These are phyloP conservation scores for Amanita molliuscula DNA, from an alignment of 768 basidiomycete species.

Conservation along the genomic window DNA sequence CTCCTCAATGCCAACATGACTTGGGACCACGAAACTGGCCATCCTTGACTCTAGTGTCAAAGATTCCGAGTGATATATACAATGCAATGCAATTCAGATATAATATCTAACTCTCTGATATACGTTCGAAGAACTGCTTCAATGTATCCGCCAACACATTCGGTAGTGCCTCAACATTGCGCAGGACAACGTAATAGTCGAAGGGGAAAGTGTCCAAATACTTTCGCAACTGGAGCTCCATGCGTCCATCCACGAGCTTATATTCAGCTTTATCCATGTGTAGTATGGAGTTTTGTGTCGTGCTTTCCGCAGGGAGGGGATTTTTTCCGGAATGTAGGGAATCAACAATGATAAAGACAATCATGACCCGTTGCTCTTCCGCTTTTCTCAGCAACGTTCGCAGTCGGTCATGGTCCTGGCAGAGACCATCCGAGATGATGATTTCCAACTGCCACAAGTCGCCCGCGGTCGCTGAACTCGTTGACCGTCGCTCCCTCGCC, in stretches of 20 bases:
- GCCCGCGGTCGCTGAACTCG: constrained; percentile 51
- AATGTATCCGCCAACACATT: constrained; percentile 82
- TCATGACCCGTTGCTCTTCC: constrained; percentile 83
- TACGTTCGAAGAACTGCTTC: constrained; percentile 85
- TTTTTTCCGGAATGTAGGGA: constrained; percentile 49
- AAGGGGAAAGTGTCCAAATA: constrained; percentile 97
- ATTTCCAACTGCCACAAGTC: constrained; percentile 97
- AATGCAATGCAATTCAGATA: not conserved
- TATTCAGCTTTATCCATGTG: constrained; percentile 90
- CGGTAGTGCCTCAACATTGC: constrained; percentile 85
- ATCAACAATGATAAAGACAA: constrained; percentile 94
- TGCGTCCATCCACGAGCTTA: constrained; percentile 65
- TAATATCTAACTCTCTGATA: constrained; percentile 51
- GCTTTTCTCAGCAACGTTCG: constrained; percentile 74
- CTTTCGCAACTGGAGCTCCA: constrained; percentile 81
- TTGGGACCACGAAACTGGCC: no score
- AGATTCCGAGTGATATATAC: not conserved
- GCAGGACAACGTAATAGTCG: constrained; percentile 91
- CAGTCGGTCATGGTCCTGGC: constrained; percentile 87
- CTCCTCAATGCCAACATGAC: no score
- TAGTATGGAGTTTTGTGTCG: constrained; percentile 67
- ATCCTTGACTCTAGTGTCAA: no score
- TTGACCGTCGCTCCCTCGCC: constrained; percentile 59
- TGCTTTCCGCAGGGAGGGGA: constrained; percentile 11
- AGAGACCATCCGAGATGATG: constrained; percentile 99